Base-by-base conservation (phyloP, 768 basidiomycete species). In the Kwoniella shandongensis region DNA sequence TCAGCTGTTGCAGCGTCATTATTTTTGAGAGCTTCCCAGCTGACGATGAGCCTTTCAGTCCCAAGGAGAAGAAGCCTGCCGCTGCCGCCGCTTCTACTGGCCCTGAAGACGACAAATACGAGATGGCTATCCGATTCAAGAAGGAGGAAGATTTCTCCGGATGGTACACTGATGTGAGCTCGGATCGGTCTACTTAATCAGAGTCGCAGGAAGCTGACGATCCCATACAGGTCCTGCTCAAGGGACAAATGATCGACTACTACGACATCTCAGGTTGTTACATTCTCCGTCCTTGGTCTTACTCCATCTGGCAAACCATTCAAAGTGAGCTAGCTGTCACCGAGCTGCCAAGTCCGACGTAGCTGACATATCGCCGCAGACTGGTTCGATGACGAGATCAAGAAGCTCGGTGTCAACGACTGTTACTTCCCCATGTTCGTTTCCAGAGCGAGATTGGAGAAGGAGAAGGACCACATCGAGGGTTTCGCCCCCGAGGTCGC, bases 391-490 rank as follows among this genome's bases (percentile, higher is more conserved):
- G 78, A 79, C 36, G 81, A 86, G 69, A 99, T 98, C 81, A 92
- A 89, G 78, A 88, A 88, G 64, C 83, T 97, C 73, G 96, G 87
- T 44, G 94, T 98, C 17, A 89, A 96, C 76, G 97, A 98, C 75
- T 86, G 91, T 3, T 99, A 97, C 74, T 99, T 99, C 83, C 96
- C 96, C 2, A 97, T 99, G 91, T 98, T 98, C 69, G 88, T 99
- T 30, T 93, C 92, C 0, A 78, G 83, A 56, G 91, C 89, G 54
- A 89, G 93, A 23, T 83, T 99, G 54, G 93, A 99, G 78, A 84
- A 89, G 51, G 96, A 99, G 78, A 98, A 98, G 80, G 86, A 98
- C 69, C 96, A 99, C 76, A 91, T 99, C 57, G 96, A 98, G 76
- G 96, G 96, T 2, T 99, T 99, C 80, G 94, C 94, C 55, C 93